phyloP scores from a whole-genome alignment of 371 early-diverging fungal genomes.

The Actinomortierella wolfii region DNA sequence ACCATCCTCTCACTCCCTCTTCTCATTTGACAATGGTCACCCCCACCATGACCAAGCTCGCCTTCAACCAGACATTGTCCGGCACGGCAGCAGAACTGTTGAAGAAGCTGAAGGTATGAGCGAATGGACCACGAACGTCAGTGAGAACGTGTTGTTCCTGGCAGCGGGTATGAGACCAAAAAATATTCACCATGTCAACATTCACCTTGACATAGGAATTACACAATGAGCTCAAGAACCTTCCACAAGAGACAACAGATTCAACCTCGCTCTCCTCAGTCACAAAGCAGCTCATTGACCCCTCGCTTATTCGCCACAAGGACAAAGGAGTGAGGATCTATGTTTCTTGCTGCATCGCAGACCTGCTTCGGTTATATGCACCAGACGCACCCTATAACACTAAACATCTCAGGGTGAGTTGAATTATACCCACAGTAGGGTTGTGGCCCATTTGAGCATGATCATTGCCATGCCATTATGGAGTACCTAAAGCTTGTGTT shows the following conservation, averaged over 20 bases:
- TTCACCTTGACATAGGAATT: conserved; percentile 56
- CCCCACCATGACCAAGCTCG: conserved; percentile 14
- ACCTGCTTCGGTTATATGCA: conserved; percentile 89
- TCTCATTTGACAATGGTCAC: conserved; percentile 23
- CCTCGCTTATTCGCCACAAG: conserved; percentile 72
- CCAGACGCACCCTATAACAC: conserved; percentile 89
- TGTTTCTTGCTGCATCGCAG: conserved; percentile 89
- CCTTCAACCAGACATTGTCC: conserved; percentile 29
- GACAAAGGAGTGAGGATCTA: conserved; percentile 80
- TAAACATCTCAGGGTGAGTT: conserved; percentile 68
- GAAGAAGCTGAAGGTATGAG: conserved; percentile 36
- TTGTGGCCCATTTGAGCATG: conserved; percentile 1
- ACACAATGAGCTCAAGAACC: conserved; percentile 63
- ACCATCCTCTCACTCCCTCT: not conserved
- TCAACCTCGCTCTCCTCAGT: conserved; percentile 65
- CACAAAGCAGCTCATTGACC: conserved; percentile 69
- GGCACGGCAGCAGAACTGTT: conserved; percentile 24
- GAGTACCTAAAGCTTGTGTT: conserved; percentile 5
- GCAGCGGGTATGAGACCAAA: not conserved
- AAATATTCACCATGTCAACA: not conserved
- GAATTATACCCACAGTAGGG: too few species aligned
- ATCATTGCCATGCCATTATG: not conserved
- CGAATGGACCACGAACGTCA: not conserved
- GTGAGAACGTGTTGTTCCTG: not conserved
- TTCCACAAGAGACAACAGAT: conserved; percentile 75